These are phyloP conservation scores for Tephrocybe sp. DNA, from an alignment of 768 basidiomycete genomes.

Conservation along the genomic window DNA sequence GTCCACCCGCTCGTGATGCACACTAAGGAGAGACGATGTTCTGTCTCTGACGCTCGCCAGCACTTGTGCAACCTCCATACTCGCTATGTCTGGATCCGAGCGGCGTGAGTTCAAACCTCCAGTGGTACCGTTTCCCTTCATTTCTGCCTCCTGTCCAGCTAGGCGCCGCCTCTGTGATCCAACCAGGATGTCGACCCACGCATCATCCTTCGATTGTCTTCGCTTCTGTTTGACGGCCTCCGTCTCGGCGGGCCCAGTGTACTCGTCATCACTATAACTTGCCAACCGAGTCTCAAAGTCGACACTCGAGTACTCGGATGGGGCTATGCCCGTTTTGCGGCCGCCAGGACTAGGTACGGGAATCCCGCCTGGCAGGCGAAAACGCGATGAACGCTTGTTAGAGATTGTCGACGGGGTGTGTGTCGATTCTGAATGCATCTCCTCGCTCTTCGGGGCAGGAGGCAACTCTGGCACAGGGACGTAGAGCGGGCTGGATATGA, in stretches of 20 bases:
- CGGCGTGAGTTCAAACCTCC: conserved; percentile 17
- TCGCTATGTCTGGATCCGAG: conserved; percentile 69
- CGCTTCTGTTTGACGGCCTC: conserved; percentile 47
- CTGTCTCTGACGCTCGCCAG: conserved; percentile 56
- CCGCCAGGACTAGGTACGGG: conserved; percentile 56
- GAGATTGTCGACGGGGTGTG: conserved; percentile 26
- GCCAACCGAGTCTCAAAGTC: conserved; percentile 84
- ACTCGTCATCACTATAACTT: conserved; percentile 55
- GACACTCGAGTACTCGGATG: conserved; percentile 78
- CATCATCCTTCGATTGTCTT: conserved; percentile 61
- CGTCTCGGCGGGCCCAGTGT: conserved; percentile 34
- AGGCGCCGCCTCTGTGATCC: conserved; percentile 53
- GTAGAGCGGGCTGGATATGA: conserved; percentile 21
- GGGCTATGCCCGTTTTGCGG: conserved; percentile 51
- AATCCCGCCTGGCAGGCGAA: conserved; percentile 54
- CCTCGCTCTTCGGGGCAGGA: conserved; percentile 31
- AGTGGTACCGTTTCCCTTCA: conserved; percentile 30
- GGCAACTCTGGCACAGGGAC: conserved; percentile 22
- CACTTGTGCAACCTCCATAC: conserved; percentile 71
- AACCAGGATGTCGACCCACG: conserved; percentile 88
- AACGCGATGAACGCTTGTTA: conserved; percentile 48
- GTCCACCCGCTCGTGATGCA: conserved; percentile 33
- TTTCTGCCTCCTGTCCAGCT: conserved; percentile 53
- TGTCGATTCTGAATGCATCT: conserved; percentile 32
- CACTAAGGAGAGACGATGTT: conserved; percentile 34